Percentiles rank a stretch among this genome's conserved stretches.
phyloP scores from a whole-genome alignment of 306 rosid species.

The Pyrus bretschneideri region DNA sequence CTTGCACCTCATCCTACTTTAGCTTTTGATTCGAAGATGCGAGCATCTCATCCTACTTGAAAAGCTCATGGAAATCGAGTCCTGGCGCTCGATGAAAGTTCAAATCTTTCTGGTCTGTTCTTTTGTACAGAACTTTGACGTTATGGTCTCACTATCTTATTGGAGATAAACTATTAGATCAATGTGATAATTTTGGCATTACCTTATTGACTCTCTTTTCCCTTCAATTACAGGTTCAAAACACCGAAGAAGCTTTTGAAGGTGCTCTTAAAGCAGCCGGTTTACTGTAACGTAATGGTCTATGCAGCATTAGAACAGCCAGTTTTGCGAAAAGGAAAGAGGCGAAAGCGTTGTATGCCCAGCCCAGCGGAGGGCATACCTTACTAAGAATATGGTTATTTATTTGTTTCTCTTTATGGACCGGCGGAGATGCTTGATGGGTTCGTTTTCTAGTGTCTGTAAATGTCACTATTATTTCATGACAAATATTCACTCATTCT shows the following conservation, averaged over 20 bases:
- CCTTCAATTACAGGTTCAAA: slow-evolving; percentile 13
- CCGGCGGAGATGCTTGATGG: background rate
- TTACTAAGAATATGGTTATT: background rate
- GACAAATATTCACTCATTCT: background rate
- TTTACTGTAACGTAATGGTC: slow-evolving; percentile 17
- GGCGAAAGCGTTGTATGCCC: background rate
- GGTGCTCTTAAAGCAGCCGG: slow-evolving; percentile 60
- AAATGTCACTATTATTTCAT: background rate
- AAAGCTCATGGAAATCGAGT: background rate
- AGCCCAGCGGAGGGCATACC: background rate
- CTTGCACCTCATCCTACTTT: background rate
- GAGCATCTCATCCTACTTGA: background rate
- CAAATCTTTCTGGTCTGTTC: background rate
- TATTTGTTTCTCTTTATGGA: background rate
- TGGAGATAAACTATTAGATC: background rate
- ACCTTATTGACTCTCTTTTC: background rate
- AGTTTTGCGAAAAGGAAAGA: background rate
- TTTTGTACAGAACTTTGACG: background rate
- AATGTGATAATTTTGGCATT: background rate
- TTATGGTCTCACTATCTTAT: background rate
- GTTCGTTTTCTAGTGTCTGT: background rate
- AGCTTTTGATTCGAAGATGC: too few species aligned
- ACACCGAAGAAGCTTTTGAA: slow-evolving; percentile 41
- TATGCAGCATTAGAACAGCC: background rate
- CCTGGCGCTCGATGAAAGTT: background rate